Percentiles rank a stretch among this genome's conserved stretches.
Evolutionary conservation across 2,329 filamentous ascomycete species (phyloP).

Genomic region (Penicillium brasilianum): DNA sequence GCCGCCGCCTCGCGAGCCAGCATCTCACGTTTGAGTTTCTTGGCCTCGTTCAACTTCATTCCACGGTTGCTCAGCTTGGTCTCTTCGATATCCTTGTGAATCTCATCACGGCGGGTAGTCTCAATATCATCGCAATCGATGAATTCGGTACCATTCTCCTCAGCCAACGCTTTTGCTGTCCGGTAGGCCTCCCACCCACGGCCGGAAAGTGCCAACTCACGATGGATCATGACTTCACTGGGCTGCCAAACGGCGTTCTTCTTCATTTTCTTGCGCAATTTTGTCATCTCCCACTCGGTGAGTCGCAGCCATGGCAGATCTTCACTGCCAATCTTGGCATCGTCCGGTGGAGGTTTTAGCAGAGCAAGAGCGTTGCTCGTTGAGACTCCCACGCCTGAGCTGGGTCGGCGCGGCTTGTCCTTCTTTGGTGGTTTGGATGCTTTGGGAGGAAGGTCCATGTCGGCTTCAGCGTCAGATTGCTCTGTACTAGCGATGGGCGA

Average conservation of each 20-base stretch:
- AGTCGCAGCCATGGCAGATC: constrained; percentile 67
- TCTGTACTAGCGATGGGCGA: constrained; percentile 54
- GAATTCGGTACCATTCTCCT: constrained; percentile 59
- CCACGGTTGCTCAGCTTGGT: constrained; percentile 62
- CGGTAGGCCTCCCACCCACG: constrained; percentile 59
- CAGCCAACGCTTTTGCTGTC: constrained; percentile 56
- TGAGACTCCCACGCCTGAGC: constrained; percentile 48
- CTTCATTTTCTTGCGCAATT: constrained; percentile 70
- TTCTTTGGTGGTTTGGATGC: constrained; percentile 43
- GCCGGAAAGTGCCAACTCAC: constrained; percentile 64
- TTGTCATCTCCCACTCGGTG: constrained; percentile 71
- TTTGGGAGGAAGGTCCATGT: constrained; percentile 18
- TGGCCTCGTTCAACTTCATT: constrained; percentile 65
- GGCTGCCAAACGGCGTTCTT: constrained; percentile 73
- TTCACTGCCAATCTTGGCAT: constrained; percentile 64
- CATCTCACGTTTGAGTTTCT: constrained; percentile 64
- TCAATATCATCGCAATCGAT: constrained; percentile 60
- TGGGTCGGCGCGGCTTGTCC: constrained; percentile 46
- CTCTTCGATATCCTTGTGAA: constrained; percentile 49
- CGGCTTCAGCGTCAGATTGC: constrained; percentile 49
- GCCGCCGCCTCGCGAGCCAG: constrained; percentile 56
- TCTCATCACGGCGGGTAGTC: constrained; percentile 49
- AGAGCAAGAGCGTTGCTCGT: constrained; percentile 66
- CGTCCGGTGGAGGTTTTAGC: constrained; percentile 63
- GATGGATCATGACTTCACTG: constrained; percentile 69